A percentile compares a stretch with the other conserved stretches of the same genome.
These are phyloP conservation scores for Mallotus repandus DNA, from an alignment of 441 rosid genomes.

Conservation along the genomic window DNA sequence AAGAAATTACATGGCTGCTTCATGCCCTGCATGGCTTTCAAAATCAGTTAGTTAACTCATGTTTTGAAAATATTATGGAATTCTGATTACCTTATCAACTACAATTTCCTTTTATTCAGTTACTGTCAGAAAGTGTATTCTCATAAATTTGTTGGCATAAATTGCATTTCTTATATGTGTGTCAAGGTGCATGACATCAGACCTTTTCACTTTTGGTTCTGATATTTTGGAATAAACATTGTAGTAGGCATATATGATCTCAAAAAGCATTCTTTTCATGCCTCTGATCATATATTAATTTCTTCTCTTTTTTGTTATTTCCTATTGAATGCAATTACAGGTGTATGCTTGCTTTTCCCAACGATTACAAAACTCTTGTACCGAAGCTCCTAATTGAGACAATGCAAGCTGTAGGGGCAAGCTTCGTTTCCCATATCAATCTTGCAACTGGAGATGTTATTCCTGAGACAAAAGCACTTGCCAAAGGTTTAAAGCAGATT, in stretches of 20 bases:
- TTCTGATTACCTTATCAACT: background rate
- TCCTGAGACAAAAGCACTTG: slow-evolving; percentile 91
- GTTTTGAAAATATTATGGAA: background rate
- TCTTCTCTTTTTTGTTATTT: background rate
- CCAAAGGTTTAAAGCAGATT: slow-evolving; percentile 59
- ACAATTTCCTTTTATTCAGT: background rate
- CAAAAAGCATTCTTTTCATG: background rate
- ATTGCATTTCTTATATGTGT: background rate
- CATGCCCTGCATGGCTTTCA: background rate
- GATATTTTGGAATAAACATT: background rate
- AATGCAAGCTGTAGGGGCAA: slow-evolving; percentile 72
- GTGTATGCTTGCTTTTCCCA: slow-evolving; percentile 97
- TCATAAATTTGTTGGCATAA: background rate
- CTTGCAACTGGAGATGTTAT: slow-evolving; percentile 85
- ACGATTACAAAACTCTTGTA: slow-evolving; percentile 73
- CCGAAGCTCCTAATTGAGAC: slow-evolving; percentile 85
- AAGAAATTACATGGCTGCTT: background rate
- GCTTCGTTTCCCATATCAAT: slow-evolving; percentile 81
- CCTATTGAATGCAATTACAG: slow-evolving; percentile 36
- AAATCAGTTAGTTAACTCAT: background rate
- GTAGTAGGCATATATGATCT: background rate
- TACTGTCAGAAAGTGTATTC: background rate
- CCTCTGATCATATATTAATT: background rate
- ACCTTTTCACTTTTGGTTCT: background rate
- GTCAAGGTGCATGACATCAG: background rate